phyloP scores from a whole-genome alignment of 129 eudicot genomes.

The Daucus carota region DH1_v3.0 NC_030384.2:27107001-27107500 shows the following conservation, averaged over 20 bases:
- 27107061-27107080: conserved; percentile 97
- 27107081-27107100: conserved; percentile 79
- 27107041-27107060: conserved; percentile 80
- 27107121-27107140: conserved; percentile 56
- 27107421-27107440: neutral
- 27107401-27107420: neutral
- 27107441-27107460: conserved; percentile 78
- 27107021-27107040: conserved; percentile 59
- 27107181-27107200: neutral
- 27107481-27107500: conserved; percentile 92
- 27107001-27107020: conserved; percentile 44
- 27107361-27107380: neutral
- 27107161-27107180: neutral
- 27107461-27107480: conserved; percentile 86
- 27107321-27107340: conserved; percentile 69
- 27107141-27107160: neutral
- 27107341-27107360: neutral
- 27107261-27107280: neutral
- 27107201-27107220: neutral
- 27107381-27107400: neutral
- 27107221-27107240: neutral
- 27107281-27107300: neutral
- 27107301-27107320: conserved; percentile 5
- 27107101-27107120: conserved; percentile 81
- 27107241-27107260: neutral